Conservation (phyloP, 148 eudicot species). For the Amaranthus hypochondriacus region DNA sequence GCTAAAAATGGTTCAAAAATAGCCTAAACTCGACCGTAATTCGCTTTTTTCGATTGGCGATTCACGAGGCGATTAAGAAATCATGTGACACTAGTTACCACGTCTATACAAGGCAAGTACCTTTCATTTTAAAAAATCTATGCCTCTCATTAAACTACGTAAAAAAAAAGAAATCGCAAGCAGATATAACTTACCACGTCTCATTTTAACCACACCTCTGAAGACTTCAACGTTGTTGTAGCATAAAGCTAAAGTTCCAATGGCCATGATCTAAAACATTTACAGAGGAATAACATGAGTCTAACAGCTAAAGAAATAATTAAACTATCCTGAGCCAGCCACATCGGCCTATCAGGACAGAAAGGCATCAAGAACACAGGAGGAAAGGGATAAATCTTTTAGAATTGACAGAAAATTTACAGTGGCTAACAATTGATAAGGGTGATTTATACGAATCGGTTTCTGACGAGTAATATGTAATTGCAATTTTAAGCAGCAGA, state of each 20-base stretch:
- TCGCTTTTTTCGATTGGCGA: too few relatives aligned
- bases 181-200: slow-evolving; percentile 65
- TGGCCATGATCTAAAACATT: slow-evolving; percentile 55
- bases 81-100: too few relatives aligned
- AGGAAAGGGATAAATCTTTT: neutral
- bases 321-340: neutral
- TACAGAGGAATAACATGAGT: slow-evolving; percentile 9
- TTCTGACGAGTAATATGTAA: too few relatives aligned
- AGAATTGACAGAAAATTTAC: too few relatives aligned
- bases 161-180: neutral
- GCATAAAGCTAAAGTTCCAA: slow-evolving; percentile 88
- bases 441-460: neutral
- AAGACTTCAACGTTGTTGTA: slow-evolving; percentile 89
- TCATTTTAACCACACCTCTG: slow-evolving; percentile 87
- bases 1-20: too few relatives aligned
- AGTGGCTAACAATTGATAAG: neutral
- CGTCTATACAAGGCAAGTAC: too few relatives aligned
- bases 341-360: neutral
- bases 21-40: too few relatives aligned
- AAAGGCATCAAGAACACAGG: neutral
- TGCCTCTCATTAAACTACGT: too few relatives aligned
- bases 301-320: neutral
- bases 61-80: too few relatives aligned
- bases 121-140: too few relatives aligned
- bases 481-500: neutral